Conservation (phyloP, 257 asterid genomes). For the Scutellaria barbata region DNA sequence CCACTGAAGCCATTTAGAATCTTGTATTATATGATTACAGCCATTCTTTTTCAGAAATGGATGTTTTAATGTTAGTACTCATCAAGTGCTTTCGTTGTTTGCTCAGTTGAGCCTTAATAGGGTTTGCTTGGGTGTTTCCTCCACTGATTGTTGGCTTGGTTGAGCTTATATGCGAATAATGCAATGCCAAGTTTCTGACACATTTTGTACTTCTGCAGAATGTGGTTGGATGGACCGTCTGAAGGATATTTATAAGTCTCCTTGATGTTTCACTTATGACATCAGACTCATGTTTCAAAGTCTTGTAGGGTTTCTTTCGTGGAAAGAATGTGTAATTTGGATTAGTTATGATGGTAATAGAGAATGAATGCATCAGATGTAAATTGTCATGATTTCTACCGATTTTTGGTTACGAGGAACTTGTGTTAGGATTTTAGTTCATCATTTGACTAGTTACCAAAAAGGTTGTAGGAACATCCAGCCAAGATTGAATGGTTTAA, state of each 20-base stretch:
- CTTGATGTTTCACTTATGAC: constrained; percentile 1
- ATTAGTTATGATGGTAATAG: constrained; percentile 42
- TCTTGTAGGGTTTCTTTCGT: constrained; percentile 31
- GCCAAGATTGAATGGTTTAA: constrained; percentile 23
- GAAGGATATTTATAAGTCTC: not conserved
- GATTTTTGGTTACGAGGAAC: constrained; percentile 28
- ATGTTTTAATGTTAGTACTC: not conserved
- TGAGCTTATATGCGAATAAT: not conserved
- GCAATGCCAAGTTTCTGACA: constrained; percentile 11
- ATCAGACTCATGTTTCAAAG: constrained; percentile 8
- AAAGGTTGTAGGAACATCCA: constrained; percentile 3
- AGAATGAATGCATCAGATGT: constrained; percentile 47
- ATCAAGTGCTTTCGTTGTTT: not conserved
- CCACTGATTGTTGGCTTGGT: not conserved
- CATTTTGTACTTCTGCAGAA: constrained; percentile 21
- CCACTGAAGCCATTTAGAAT: too few relatives aligned
- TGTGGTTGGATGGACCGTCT: not conserved
- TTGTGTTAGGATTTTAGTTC: constrained; percentile 38
- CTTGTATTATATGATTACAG: too few relatives aligned
- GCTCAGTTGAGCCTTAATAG: not conserved
- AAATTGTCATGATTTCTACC: constrained; percentile 34
- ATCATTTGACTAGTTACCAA: constrained; percentile 24
- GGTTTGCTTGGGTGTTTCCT: not conserved
- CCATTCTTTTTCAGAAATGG: not conserved
- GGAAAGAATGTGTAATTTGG: constrained; percentile 25